Conservation (phyloP, 148 eudicot genomes). For the Fallopia convolvulus region DNA sequence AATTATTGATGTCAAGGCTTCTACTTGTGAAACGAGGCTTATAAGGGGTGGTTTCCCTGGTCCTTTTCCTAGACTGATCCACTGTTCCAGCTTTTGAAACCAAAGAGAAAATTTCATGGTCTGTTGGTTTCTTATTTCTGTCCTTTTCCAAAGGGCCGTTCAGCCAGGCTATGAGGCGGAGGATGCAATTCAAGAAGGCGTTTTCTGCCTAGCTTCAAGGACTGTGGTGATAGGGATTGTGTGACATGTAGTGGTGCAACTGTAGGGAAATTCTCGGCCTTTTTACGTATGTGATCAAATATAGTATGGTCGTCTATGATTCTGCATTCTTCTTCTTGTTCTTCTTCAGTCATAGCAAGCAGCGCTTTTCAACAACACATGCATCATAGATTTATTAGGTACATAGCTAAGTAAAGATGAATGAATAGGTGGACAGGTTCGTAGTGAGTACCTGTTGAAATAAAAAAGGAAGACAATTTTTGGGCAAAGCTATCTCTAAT, state of each 20-base stretch:
- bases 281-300: slow-evolving; percentile 81
- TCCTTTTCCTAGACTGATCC: slow-evolving; percentile 13
- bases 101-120: slow-evolving; percentile 11
- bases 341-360: slow-evolving; percentile 28
- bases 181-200: slow-evolving; percentile 39
- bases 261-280: slow-evolving; percentile 67
- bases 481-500: too few relatives aligned
- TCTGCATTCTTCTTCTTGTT: slow-evolving; percentile 65
- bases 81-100: slow-evolving; percentile 19
- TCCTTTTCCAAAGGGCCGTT: slow-evolving; percentile 19
- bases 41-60: slow-evolving; percentile 14
- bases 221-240: too few relatives aligned
- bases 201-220: slow-evolving; percentile 40
- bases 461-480: too few relatives aligned
- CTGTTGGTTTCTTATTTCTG: slow-evolving; percentile 12
- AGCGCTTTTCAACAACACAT: slow-evolving; percentile 26
- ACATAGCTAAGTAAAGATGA: background rate
- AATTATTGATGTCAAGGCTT: slow-evolving; percentile 17
- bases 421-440: slow-evolving; percentile 2
- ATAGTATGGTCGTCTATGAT: slow-evolving; percentile 57
- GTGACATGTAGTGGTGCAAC: slow-evolving; percentile 32
- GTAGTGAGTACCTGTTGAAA: too few relatives aligned
- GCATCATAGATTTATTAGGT: slow-evolving; percentile 5
- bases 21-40: slow-evolving; percentile 10
- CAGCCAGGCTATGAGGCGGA: slow-evolving; percentile 18